Base-by-base conservation (phyloP, 768 basidiomycete species). In the Boletus sp. region DNA sequence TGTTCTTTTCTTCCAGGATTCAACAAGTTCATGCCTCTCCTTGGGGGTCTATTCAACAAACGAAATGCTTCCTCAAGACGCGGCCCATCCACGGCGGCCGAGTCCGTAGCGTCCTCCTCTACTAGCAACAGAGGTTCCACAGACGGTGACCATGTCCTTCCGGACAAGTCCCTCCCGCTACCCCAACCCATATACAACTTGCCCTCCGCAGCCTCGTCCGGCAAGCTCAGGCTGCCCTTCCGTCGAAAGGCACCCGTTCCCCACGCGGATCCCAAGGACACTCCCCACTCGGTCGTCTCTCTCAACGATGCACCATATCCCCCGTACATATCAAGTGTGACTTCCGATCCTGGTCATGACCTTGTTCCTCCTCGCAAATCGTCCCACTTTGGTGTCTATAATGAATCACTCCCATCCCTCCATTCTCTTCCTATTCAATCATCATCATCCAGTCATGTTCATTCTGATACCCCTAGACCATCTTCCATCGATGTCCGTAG, bases 341-440 rank as follows among this genome's bases (percentile, higher is more conserved):
- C 71, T 7, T 79, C 82, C 42, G 81, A 82, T 50, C 68, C 75
- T 4, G 82, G 80, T 15, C 64, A 72, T 18, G 75, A 73, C 28
- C 61, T 76, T 29, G 78, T 77, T 35, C 85, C 84, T 1, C 86
- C 86, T 1, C 79, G 80, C 20, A 83, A 83, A 64, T 84, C 83
- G 2, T 79, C 84, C 42, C 78, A 89, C 54, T 89, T 90, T 69
- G 81, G 78, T 10, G 78, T 79, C 6, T 81, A 85, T 61, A 80
- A 72, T 28, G 85, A 82, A 8, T 64, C 64, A 0, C 64, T 79
- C 79, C 28, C 71, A 71, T 63, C 87, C 17, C 85, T 85, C 30
- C 82, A 80, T 59, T 90, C 89, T 30, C 77, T 90, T 36, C 87
- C 88, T 14, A 70, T 67, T 15, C 69, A 77, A 49, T 50, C 74